These are phyloP conservation scores for Ampelomyces quisqualis DNA, from an alignment of 2,329 filamentous ascomycete genomes.

Conservation along the genomic window DNA sequence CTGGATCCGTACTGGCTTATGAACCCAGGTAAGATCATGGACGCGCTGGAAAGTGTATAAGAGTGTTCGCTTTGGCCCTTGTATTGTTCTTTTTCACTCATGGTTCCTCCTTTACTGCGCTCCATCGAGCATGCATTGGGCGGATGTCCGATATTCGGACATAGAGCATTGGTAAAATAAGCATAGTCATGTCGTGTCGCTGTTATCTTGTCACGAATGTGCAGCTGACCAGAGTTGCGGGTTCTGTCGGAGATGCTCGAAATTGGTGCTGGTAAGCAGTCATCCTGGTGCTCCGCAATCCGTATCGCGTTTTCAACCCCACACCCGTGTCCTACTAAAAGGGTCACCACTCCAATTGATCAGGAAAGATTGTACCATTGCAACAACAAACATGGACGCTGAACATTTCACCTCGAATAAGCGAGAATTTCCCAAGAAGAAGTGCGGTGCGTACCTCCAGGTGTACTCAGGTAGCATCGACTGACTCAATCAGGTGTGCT, in stretches of 20 bases:
- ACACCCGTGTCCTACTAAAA: constrained; percentile 30
- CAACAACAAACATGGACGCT: constrained; percentile 45
- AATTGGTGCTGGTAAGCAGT: too few species aligned
- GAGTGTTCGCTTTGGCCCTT: background rate
- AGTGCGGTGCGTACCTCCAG: constrained; percentile 49
- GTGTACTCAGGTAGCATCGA: background rate
- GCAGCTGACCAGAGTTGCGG: too few species aligned
- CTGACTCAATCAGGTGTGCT: constrained; percentile 60
- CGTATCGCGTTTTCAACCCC: constrained; percentile 24
- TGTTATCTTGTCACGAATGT: too few species aligned
- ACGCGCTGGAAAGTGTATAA: constrained; percentile 43
- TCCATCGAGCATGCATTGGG: constrained; percentile 20
- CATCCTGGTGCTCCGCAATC: constrained; percentile 31
- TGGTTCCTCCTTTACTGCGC: background rate
- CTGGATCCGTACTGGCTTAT: constrained; percentile 85
- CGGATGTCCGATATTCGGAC: constrained; percentile 17
- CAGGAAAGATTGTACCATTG: constrained; percentile 14
- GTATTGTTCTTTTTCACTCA: background rate
- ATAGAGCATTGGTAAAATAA: constrained; percentile 12
- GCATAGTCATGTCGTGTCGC: too few species aligned
- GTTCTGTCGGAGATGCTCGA: too few species aligned
- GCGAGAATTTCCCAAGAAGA: constrained; percentile 52
- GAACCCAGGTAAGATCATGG: constrained; percentile 92
- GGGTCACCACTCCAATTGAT: constrained; percentile 28
- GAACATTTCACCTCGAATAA: constrained; percentile 46